A percentile compares a stretch with the other conserved stretches of the same genome.
These are phyloP conservation scores for Arabidopsis hybrid DNA, from an alignment of 441 rosid species.

Conservation along the genomic window DNA sequence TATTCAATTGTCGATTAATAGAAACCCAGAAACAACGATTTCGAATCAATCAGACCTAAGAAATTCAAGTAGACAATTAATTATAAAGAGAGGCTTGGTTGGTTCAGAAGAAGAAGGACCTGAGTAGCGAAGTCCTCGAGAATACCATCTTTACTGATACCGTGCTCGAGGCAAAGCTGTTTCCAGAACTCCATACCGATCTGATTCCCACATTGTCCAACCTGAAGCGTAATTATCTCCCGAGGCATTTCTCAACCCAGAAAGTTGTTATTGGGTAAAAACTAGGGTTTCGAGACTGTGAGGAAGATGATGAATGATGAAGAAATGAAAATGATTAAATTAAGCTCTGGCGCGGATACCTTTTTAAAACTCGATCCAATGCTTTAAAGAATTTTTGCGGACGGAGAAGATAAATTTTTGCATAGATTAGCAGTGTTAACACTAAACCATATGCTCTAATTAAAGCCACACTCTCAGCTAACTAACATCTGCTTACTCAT, in stretches of 20 bases:
- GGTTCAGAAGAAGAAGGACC: slow-evolving; percentile 49
- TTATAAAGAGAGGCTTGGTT: not conserved
- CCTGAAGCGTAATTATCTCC: slow-evolving; percentile 95
- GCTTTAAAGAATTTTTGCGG: not conserved
- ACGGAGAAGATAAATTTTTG: not conserved
- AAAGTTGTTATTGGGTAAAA: not conserved
- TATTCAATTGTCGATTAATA: not conserved
- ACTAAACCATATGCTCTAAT: not conserved
- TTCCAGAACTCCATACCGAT: slow-evolving; percentile 99
- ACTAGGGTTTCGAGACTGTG: slow-evolving; percentile 53
- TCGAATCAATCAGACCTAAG: slow-evolving; percentile 16
- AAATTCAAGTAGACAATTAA: not conserved
- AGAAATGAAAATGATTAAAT: not conserved
- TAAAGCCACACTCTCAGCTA: not conserved
- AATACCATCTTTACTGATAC: slow-evolving; percentile 96
- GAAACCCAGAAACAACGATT: not conserved
- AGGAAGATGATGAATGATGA: slow-evolving; percentile 6
- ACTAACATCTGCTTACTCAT: not conserved
- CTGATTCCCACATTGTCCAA: slow-evolving; percentile 99
- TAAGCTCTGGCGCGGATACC: slow-evolving; percentile 43
- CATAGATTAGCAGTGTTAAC: not conserved
- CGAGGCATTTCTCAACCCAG: slow-evolving; percentile 55
- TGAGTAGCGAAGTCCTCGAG: slow-evolving; percentile 99
- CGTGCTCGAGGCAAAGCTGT: slow-evolving; percentile 99
- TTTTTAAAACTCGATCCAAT: slow-evolving; percentile 30